phyloP scores from a whole-genome alignment of 2,329 filamentous ascomycete species.

The Aspergillus neotritici region DNA sequence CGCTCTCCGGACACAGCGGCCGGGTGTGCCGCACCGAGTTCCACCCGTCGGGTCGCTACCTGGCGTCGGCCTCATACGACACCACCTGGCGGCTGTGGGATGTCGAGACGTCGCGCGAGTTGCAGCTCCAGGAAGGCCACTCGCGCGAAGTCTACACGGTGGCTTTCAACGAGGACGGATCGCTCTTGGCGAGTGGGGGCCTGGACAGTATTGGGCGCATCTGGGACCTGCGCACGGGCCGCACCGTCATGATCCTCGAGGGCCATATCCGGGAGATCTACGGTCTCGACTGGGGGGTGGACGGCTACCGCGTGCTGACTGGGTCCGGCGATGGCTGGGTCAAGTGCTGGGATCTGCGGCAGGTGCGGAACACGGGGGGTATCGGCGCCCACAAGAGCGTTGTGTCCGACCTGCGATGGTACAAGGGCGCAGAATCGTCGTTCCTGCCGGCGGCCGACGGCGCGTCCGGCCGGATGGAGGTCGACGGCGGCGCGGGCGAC shows the following conservation, averaged over 20 bases:
- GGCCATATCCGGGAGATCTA: constrained; percentile 92
- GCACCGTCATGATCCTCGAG: constrained; percentile 93
- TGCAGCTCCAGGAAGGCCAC: constrained; percentile 89
- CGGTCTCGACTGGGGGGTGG: constrained; percentile 83
- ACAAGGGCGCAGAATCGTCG: constrained; percentile 74
- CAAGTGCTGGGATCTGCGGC: constrained; percentile 95
- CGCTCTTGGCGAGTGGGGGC: constrained; percentile 83
- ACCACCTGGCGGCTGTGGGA: constrained; percentile 98
- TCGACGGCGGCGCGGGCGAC: constrained; percentile 19
- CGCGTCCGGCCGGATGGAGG: constrained; percentile 54
- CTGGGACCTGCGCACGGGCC: constrained; percentile 88
- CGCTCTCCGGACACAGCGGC: constrained; percentile 74
- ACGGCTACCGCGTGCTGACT: constrained; percentile 87
- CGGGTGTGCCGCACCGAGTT: constrained; percentile 91
- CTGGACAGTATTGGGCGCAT: constrained; percentile 90
- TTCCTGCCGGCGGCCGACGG: constrained; percentile 57
- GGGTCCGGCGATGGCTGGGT: constrained; percentile 92
- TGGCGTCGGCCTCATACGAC: constrained; percentile 91
- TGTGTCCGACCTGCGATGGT: constrained; percentile 91
- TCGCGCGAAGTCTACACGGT: constrained; percentile 88
- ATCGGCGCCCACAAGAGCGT: constrained; percentile 88
- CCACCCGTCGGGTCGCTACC: constrained; percentile 81
- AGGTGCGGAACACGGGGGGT: constrained; percentile 74
- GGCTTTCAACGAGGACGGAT: constrained; percentile 85
- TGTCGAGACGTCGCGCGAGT: constrained; percentile 73